Base-by-base conservation (phyloP, 768 basidiomycete genomes). In the Lactarius quietus region DNA sequence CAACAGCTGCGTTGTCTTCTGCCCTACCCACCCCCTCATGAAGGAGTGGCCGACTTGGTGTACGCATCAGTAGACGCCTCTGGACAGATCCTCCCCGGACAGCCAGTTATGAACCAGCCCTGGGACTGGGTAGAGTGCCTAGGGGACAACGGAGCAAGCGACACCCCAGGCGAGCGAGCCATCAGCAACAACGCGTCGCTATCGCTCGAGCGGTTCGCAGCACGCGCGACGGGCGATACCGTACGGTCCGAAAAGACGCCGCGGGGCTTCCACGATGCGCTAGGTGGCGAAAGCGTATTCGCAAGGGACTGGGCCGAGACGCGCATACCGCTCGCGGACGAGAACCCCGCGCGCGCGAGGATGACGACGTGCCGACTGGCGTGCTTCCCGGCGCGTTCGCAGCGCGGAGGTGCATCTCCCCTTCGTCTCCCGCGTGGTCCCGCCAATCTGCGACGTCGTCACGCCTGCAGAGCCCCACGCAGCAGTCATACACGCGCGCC, bases 121-220 rank as follows among this genome's bases (percentile, higher is more conserved):
- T 93, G 91, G 91, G 91, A 93, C 73, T 93, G 91, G 90, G 84
- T 87, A 8, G 91, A 93, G 74, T 84, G 88, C 72, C 71, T 92
- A 3, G 90, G 90, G 10, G 87, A 89, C 59, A 78, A 81, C 3
- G 64, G 79, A 9, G 70, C 77, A 14, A 68, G 78, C 4, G 82
- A 83, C 31, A 72, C 79, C 71, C 18, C 78, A 72, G 65, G 71
- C 78, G 59, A 51, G 72, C 17, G 77, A 89, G 51, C 87, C 82
- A 38, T 66, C 23, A 61, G 61, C 73, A 93, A 93, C 71, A 78
- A 85, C 4, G 82, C 84, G 1, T 90, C 90, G 0, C 77, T 93
- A 26, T 83, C 91, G 6, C 80, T 93, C 3, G 90, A 92, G 36
- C 76, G 83, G 38, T 93, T 93, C 69, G 84, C 78, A 26, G 84